phyloP scores from a whole-genome alignment of 129 eudicot species.

The Silybum marianum region DNA sequence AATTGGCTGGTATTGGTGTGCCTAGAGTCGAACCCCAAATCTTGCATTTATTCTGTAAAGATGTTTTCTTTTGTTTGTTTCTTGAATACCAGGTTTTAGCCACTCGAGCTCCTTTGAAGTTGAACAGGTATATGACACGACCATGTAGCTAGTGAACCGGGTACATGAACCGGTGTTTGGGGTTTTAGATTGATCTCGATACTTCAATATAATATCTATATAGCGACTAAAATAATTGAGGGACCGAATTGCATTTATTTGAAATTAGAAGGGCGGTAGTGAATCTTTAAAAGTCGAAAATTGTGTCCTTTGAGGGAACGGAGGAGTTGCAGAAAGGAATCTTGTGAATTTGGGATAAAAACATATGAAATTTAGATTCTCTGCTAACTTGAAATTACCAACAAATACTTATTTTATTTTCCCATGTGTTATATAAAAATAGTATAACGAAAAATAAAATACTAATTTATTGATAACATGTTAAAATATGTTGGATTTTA shows the following conservation, averaged over 20 bases:
- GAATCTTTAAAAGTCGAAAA: not conserved
- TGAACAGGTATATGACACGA: not conserved
- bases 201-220: not conserved
- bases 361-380: slow-evolving; percentile 23
- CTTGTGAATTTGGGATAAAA: slow-evolving; percentile 25
- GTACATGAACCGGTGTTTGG: not conserved
- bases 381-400: slow-evolving; percentile 16
- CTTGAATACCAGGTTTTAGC: not conserved
- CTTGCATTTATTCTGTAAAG: not conserved
- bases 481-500: no score
- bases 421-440: slow-evolving; percentile 12
- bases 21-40: not conserved
- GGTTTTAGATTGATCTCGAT: not conserved
- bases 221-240: not conserved
- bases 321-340: slow-evolving; percentile 12
- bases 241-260: not conserved
- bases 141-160: not conserved
- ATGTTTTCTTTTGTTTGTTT: not conserved
- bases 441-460: no score
- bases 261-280: slow-evolving; percentile 3
- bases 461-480: no score
- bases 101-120: not conserved
- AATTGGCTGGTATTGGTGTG: not conserved
- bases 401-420: not conserved
- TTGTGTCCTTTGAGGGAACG: slow-evolving; percentile 19